Base-by-base conservation (phyloP, 495 filamentous ascomycete species). In the Xylaria scruposa region DNA sequence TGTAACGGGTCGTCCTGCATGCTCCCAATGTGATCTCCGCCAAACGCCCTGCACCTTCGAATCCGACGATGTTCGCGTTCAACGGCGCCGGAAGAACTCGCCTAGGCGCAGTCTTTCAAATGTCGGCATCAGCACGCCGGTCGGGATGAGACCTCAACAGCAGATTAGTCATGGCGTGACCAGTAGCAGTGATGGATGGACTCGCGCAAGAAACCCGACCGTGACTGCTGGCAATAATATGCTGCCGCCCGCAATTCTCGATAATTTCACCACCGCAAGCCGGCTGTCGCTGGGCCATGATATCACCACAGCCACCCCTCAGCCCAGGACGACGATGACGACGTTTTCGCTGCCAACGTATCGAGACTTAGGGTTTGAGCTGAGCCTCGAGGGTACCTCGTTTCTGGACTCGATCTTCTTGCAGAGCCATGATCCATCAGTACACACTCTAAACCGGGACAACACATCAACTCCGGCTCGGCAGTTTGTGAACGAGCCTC, bases 391-490 rank as follows among this genome's bases (percentile, higher is more conserved):
- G 53, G 33, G 36, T 59, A 31, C 72, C 61, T 21, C 71, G 29
- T 33, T 46, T 68, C 42, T 73, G 53, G 67, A 75, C 71, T 49
- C 70, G 9, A 67, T 67, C n/a, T 67, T 67, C 64, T 26, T 54
- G 47, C 46, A 67, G 15, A 33, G 12, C 31, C 29, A 53, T 24
- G 21, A 54, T 42, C 40, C 29, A 29, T 12, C 47, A 54, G 68
- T 51, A 17, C 15, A 38, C 13, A 9, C n/a, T 53, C 17, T n/a
- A 44, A 49, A 31, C 53, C 24, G n/a, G 29, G 42, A 47, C 21
- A 49, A 2, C 24, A 31, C 49, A 24, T 44, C 24, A 26, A 40
- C 19, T 7, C 21, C 33, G 31, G 19, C 46, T 54, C 29, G 54
- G 8, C 47, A 38, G 38, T 13, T 54, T 21, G 1, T 7, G 24